Evolutionary conservation across 768 basidiomycete species (phyloP).

Genomic region (Lactifluus volemus): DNA sequence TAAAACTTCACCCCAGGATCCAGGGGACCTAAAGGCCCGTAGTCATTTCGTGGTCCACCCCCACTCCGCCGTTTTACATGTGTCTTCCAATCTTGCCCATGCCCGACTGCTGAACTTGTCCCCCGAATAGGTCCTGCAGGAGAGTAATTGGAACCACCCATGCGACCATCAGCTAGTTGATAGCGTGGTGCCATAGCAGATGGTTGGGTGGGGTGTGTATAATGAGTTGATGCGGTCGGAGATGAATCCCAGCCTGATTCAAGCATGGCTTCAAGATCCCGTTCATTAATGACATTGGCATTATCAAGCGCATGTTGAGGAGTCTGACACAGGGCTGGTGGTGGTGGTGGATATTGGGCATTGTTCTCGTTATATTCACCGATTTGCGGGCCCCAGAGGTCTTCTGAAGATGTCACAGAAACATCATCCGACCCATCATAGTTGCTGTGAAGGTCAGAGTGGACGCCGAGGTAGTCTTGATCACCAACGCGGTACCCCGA

Average conservation of each 20-base stretch:
- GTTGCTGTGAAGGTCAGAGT: constrained; percentile 41
- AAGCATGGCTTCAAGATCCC: constrained; percentile 87
- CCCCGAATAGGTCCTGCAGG: constrained; percentile 25
- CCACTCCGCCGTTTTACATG: constrained; percentile 35
- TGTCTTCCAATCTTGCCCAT: constrained; percentile 27
- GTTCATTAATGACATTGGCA: constrained; percentile 47
- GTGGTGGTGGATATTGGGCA: constrained; percentile 73
- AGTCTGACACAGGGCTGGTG: constrained; percentile 49
- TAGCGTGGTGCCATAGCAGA: constrained; percentile 44
- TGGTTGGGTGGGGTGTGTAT: constrained; percentile 26
- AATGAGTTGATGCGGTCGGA: constrained; percentile 32
- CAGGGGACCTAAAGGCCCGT: constrained; percentile 42
- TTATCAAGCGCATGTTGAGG: constrained; percentile 32
- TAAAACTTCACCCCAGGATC: constrained; percentile 28
- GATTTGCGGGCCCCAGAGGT: constrained; percentile 93
- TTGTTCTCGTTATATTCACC: constrained; percentile 91
- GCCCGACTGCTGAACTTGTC: constrained; percentile 29
- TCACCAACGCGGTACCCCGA: constrained; percentile 56
- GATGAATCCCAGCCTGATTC: constrained; percentile 80
- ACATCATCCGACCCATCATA: constrained; percentile 75
- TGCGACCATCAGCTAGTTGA: constrained; percentile 47
- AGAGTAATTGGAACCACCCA: constrained; percentile 9
- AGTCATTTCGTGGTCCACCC: constrained; percentile 30
- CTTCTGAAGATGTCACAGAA: constrained; percentile 81
- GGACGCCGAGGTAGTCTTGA: constrained; percentile 52